Evolutionary conservation across 441 rosid genomes (phyloP).

Genomic region (Erodium trifolium): DNA sequence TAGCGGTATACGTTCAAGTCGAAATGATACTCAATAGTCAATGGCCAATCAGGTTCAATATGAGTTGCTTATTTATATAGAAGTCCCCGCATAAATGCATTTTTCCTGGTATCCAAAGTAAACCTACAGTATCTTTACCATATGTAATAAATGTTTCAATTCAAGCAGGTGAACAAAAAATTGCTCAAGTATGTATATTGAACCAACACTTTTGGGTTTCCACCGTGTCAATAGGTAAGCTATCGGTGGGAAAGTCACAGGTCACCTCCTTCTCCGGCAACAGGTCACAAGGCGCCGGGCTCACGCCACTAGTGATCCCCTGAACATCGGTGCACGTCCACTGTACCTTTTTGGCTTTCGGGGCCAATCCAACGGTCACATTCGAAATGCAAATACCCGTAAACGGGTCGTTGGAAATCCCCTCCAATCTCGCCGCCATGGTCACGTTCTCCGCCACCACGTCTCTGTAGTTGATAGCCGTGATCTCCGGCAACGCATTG

Average conservation of each 20-base stretch:
- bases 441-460: constrained; percentile 49
- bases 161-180: background rate
- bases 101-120: too few species aligned
- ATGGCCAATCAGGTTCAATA: too few species aligned
- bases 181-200: background rate
- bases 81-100: too few species aligned
- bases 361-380: constrained; percentile 56
- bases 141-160: too few species aligned
- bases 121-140: too few species aligned
- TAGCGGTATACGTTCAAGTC: too few species aligned
- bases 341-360: constrained; percentile 51
- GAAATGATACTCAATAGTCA: too few species aligned
- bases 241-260: constrained; percentile 56
- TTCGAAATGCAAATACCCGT: constrained; percentile 55
- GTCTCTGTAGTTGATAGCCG: constrained; percentile 56
- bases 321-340: constrained; percentile 53
- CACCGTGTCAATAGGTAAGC: constrained; percentile 58
- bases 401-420: constrained; percentile 47
- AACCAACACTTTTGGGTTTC: constrained; percentile 45
- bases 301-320: constrained; percentile 45
- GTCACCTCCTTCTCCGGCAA: constrained; percentile 36
- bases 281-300: constrained; percentile 41
- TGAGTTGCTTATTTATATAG: too few species aligned
- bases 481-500: constrained; percentile 48
- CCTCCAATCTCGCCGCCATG: constrained; percentile 51